phyloP scores from a whole-genome alignment of 345 rosid species.

The Eutrema heterophyllum region DNA sequence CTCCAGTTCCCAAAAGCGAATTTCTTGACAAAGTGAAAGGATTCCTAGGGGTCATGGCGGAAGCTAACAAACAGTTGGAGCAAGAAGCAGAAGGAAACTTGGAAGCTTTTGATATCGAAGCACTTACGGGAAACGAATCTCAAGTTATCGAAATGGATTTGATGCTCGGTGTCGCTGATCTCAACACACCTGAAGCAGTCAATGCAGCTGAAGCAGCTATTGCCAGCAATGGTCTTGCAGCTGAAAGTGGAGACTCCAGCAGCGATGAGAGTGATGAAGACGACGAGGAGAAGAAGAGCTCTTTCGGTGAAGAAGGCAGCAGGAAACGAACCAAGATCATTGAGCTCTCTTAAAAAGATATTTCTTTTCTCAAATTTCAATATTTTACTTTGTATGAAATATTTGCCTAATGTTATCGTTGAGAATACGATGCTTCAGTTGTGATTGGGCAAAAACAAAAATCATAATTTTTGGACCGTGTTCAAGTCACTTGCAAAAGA shows the following conservation, averaged over 20 bases:
- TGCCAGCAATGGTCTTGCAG: conserved; percentile 26
- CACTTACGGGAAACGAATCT: conserved; percentile 60
- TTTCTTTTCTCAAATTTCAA: background rate
- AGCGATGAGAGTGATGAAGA: conserved; percentile 22
- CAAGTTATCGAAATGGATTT: conserved; percentile 82
- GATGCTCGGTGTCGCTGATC: conserved; percentile 92
- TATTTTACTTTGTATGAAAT: background rate
- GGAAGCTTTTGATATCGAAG: conserved; percentile 60
- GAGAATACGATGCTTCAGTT: background rate
- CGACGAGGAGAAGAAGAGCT: background rate
- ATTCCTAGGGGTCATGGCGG: conserved; percentile 63
- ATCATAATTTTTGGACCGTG: background rate
- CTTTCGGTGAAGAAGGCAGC: background rate
- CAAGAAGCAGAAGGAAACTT: conserved; percentile 59
- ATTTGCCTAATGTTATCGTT: background rate
- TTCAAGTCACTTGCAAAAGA: background rate
- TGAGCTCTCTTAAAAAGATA: conserved; percentile 14
- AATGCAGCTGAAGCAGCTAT: conserved; percentile 82
- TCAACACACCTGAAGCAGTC: conserved; percentile 78
- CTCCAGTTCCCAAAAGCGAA: conserved; percentile 54
- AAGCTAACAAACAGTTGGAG: conserved; percentile 61
- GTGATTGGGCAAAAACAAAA: background rate
- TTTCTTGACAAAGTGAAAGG: conserved; percentile 69
- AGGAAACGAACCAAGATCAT: conserved; percentile 19
- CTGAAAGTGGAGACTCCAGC: conserved; percentile 38